These are phyloP conservation scores for Myriangium duriaei DNA, from an alignment of 2,329 filamentous ascomycete genomes.

Conservation along the genomic window DNA sequence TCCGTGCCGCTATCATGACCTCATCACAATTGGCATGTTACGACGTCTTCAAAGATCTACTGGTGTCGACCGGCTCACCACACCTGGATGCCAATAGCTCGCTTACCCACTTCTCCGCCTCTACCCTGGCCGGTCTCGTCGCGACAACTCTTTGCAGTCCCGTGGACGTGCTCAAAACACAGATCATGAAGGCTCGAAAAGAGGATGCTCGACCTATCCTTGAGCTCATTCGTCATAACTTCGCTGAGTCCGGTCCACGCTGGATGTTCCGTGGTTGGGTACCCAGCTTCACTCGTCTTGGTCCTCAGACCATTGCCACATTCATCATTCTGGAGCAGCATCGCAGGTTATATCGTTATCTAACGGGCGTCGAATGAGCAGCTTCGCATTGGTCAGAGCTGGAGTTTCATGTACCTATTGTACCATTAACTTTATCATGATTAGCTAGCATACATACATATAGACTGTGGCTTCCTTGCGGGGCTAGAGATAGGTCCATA, in stretches of 20 bases:
- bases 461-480: no score
- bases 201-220: slow-evolving; percentile 42
- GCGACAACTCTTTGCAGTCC: slow-evolving; percentile 77
- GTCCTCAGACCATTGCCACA: slow-evolving; percentile 72
- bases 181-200: slow-evolving; percentile 60
- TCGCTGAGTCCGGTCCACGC: slow-evolving; percentile 54
- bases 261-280: slow-evolving; percentile 92
- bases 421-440: no score
- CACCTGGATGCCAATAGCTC: slow-evolving; percentile 40
- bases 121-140: slow-evolving; percentile 66
- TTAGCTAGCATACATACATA: no score
- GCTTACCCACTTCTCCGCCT: slow-evolving; percentile 67
- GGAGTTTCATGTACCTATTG: no score
- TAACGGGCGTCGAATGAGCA: slow-evolving; percentile 7
- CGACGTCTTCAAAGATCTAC: slow-evolving; percentile 62
- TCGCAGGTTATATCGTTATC: slow-evolving; percentile 57
- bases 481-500: no score
- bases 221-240: slow-evolving; percentile 53
- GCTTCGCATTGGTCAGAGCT: no score
- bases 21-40: slow-evolving; percentile 74
- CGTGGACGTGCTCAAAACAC: slow-evolving; percentile 80
- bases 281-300: slow-evolving; percentile 57
- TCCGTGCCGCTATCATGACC: slow-evolving; percentile 77
- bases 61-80: slow-evolving; percentile 53
- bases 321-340: slow-evolving; percentile 81